Evolutionary conservation across 2,329 filamentous ascomycete genomes (phyloP).

Genomic region (Xylaria multiplex): DNA sequence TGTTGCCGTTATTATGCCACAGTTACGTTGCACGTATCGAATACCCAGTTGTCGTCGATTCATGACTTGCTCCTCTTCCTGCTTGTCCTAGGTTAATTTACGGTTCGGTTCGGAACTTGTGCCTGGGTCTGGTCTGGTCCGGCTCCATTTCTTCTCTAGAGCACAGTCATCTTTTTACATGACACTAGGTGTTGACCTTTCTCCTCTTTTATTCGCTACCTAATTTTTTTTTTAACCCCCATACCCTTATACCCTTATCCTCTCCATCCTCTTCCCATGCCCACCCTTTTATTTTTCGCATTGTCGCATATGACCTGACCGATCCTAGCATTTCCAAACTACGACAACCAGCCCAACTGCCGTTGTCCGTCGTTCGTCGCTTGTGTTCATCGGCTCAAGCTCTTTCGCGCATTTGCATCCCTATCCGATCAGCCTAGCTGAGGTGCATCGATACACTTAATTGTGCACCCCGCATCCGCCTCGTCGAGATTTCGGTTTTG

Average conservation of each 20-base stretch:
- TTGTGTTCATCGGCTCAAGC: conserved; percentile 16
- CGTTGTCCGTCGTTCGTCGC: conserved; percentile 25
- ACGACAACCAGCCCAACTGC: conserved; percentile 26
- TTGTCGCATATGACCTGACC: conserved; percentile 36
- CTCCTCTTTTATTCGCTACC: conserved; percentile 37
- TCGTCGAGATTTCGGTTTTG: conserved; percentile 39
- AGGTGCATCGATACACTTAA: conserved; percentile 37
- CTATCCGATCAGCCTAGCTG: conserved; percentile 29
- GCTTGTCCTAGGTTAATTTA: conserved; percentile 37
- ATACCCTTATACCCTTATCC: conserved; percentile 21
- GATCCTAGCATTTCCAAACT: conserved; percentile 24
- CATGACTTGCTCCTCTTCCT: conserved; percentile 32
- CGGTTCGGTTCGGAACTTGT: conserved; percentile 38
- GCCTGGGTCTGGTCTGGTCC: conserved; percentile 31
- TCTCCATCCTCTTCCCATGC: conserved; percentile 26
- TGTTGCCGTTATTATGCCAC: not conserved
- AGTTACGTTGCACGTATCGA: conserved; percentile 13
- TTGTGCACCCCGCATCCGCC: conserved; percentile 46
- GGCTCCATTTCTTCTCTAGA: conserved; percentile 34
- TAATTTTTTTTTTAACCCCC: conserved; percentile 35
- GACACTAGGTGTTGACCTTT: conserved; percentile 31
- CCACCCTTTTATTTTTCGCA: conserved; percentile 24
- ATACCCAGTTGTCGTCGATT: conserved; percentile 8
- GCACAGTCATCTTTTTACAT: conserved; percentile 40
- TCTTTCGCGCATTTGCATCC: conserved; percentile 25